Evolutionary conservation across 2,329 filamentous ascomycete species (phyloP).

Genomic region (Botrytis sinoallii): DNA sequence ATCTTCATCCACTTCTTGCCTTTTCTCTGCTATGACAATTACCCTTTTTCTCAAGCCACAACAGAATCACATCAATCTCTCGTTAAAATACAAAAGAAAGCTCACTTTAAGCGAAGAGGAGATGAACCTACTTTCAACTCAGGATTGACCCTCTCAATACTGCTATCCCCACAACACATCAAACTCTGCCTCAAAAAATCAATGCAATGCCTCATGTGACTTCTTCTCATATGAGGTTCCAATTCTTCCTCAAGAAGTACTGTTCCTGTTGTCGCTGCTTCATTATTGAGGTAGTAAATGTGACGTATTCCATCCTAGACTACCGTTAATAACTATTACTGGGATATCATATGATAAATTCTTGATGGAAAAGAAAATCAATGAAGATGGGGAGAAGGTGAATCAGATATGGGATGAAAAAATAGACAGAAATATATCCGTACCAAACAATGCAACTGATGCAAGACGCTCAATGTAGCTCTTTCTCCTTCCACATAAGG

Average conservation of each 20-base stretch:
- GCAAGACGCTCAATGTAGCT: conserved; percentile 8
- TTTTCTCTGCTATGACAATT: not conserved
- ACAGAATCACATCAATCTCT: not conserved
- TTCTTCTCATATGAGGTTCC: conserved; percentile 4
- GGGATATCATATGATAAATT: not conserved
- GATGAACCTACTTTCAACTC: not conserved
- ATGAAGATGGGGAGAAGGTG: not conserved
- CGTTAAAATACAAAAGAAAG: accelerated
- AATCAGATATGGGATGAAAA: not conserved
- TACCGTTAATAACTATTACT: not conserved
- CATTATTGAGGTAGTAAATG: not conserved
- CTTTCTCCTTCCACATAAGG: not conserved
- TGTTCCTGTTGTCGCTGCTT: not conserved
- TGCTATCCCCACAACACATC: conserved; percentile 24
- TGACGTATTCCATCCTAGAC: not conserved
- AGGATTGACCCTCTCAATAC: conserved; percentile 6
- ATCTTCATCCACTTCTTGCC: not conserved
- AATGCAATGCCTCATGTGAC: conserved; percentile 21
- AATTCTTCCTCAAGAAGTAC: not conserved
- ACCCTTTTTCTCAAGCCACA: not conserved
- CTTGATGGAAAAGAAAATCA: not conserved
- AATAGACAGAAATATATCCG: not conserved
- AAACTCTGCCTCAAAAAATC: conserved; percentile 24
- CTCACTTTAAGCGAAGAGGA: not conserved
- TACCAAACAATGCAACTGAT: conserved; percentile 16